Percentiles rank a stretch among this genome's conserved stretches.
phyloP scores from a whole-genome alignment of 2,329 filamentous ascomycete species.

The Zopfia rhizophila region DNA sequence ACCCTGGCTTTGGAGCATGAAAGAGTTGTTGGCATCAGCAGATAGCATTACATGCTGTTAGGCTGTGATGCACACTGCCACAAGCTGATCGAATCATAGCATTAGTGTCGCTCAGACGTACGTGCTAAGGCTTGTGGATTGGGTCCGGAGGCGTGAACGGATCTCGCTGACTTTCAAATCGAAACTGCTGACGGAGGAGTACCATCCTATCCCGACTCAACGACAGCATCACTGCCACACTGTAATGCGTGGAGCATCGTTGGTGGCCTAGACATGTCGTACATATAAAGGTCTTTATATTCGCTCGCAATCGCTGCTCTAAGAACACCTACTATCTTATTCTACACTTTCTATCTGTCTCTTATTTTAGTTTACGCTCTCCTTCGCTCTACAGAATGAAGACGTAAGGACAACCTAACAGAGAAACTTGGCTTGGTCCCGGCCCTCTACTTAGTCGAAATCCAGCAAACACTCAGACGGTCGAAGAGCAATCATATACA shows the following conservation, averaged over 20 bases:
- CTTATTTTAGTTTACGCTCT: too few species aligned
- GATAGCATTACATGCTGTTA: constrained; percentile 13
- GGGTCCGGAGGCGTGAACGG: constrained; percentile 10
- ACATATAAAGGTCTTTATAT: constrained; percentile 1
- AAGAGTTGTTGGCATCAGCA: constrained; percentile 11
- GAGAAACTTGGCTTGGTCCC: too few species aligned
- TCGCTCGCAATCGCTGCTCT: too few species aligned
- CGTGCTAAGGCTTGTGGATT: constrained; percentile 9
- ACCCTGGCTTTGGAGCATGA: constrained; percentile 13
- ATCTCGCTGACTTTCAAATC: constrained; percentile 10
- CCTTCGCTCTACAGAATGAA: too few species aligned
- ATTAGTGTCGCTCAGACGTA: constrained; percentile 8
- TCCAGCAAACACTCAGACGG: too few species aligned
- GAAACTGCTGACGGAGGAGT: too few species aligned
- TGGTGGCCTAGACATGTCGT: constrained; percentile 9
- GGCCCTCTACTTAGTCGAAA: too few species aligned
- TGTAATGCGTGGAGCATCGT: constrained; percentile 7
- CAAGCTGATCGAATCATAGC: constrained; percentile 12
- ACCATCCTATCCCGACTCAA: constrained; percentile 7
- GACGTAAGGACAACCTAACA: too few species aligned
- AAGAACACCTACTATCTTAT: too few species aligned
- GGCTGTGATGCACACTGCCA: constrained; percentile 8
- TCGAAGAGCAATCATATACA: too few species aligned
- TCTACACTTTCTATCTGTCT: too few species aligned
- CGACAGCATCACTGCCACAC: constrained; percentile 9